Evolutionary conservation across 2,329 filamentous ascomycete genomes (phyloP).

Genomic region (Venturiaceae sp.): DNA sequence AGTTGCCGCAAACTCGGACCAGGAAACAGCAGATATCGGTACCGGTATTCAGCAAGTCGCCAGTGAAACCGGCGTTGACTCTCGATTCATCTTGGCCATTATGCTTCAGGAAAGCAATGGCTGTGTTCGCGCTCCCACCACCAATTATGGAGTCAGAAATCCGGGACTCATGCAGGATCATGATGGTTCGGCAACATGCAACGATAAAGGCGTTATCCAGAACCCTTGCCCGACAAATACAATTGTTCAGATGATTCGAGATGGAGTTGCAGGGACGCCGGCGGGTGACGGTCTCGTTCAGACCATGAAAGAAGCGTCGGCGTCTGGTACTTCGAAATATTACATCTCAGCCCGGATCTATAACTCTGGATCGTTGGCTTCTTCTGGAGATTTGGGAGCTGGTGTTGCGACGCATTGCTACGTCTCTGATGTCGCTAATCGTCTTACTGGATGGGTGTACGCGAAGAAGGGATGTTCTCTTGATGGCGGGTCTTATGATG

Average conservation of each 20-base stretch:
- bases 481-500: background rate
- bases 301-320: constrained; percentile 20
- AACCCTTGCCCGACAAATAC: constrained; percentile 27
- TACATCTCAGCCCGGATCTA: constrained; percentile 40
- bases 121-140: constrained; percentile 35
- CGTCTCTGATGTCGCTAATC: constrained; percentile 40
- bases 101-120: constrained; percentile 37
- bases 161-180: constrained; percentile 39
- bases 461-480: constrained; percentile 7
- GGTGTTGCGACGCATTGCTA: constrained; percentile 42
- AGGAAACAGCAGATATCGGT: constrained; percentile 28
- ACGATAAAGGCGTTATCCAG: constrained; percentile 20
- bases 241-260: constrained; percentile 32
- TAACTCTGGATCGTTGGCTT: constrained; percentile 36
- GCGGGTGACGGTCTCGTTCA: constrained; percentile 34
- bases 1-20: constrained; percentile 25
- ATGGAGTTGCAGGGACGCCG: constrained; percentile 33
- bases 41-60: constrained; percentile 24
- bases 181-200: constrained; percentile 28
- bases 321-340: constrained; percentile 26
- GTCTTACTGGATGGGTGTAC: constrained; percentile 13
- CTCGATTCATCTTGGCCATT: constrained; percentile 34
- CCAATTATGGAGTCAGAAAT: constrained; percentile 30
- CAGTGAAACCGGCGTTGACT: constrained; percentile 22
- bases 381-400: constrained; percentile 26